A percentile compares a stretch with the other conserved stretches of the same genome.
Evolutionary conservation across 2,329 filamentous ascomycete species (phyloP).

Genomic region (Leptodontidium sp.): DNA sequence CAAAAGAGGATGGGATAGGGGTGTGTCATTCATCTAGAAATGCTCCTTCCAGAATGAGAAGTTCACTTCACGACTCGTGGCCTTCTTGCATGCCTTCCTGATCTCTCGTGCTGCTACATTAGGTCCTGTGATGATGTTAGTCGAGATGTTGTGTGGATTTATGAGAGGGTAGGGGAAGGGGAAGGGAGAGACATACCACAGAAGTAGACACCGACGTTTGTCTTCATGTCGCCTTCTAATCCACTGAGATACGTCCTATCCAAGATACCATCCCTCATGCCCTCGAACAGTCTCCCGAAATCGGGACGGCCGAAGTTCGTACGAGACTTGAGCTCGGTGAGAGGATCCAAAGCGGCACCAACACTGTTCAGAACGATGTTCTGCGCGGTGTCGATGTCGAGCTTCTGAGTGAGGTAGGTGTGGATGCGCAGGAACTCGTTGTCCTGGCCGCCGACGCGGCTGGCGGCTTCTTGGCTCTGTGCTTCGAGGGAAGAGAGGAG

Average conservation of each 20-base stretch:
- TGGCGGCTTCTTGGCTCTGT: slow-evolving; percentile 77
- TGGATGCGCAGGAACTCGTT: slow-evolving; percentile 95
- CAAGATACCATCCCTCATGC: slow-evolving; percentile 87
- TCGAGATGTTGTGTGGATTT: slow-evolving; percentile 8
- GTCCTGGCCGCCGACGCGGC: slow-evolving; percentile 70
- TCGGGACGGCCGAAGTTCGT: slow-evolving; percentile 97
- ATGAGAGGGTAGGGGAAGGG: not conserved
- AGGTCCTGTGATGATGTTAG: slow-evolving; percentile 40
- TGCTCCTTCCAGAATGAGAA: slow-evolving; percentile 99
- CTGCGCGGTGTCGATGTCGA: slow-evolving; percentile 90
- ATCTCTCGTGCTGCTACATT: slow-evolving; percentile 77
- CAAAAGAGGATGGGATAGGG: not conserved
- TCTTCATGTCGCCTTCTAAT: slow-evolving; percentile 77
- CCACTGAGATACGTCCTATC: slow-evolving; percentile 87
- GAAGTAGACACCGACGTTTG: slow-evolving; percentile 96
- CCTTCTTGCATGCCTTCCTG: slow-evolving; percentile 77
- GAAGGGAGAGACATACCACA: slow-evolving; percentile 71
- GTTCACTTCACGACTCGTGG: slow-evolving; percentile 79
- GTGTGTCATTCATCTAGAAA: slow-evolving; percentile 57
- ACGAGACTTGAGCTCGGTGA: slow-evolving; percentile 87
- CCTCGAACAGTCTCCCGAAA: slow-evolving; percentile 79
- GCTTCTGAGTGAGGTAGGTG: slow-evolving; percentile 93
- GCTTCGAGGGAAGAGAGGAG: slow-evolving; percentile 89
- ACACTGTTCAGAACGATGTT: slow-evolving; percentile 98
- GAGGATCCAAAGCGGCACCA: slow-evolving; percentile 84